These are phyloP conservation scores for Claviceps sp. DNA, from an alignment of 2,329 filamentous ascomycete species.

Conservation along the genomic window DNA sequence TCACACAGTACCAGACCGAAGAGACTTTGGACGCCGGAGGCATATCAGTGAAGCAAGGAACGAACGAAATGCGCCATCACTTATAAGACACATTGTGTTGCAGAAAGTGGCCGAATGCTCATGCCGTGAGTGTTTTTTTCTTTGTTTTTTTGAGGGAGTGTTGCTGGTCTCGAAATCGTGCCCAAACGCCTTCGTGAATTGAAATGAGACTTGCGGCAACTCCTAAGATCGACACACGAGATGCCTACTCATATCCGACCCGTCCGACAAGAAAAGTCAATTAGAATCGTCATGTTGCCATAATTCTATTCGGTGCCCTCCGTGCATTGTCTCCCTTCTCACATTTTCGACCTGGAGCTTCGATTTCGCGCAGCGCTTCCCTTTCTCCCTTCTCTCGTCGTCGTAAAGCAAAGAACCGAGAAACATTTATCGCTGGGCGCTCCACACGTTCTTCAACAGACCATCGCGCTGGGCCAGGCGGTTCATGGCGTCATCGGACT, in stretches of 20 bases:
- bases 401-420: conserved; percentile 5
- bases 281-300: conserved; percentile 7
- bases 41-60: not conserved
- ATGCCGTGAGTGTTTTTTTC: conserved; percentile 3
- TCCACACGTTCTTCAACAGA: conserved; percentile 95
- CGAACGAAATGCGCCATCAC: conserved; percentile 3
- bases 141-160: conserved; percentile 9
- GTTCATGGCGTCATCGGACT: conserved; percentile 95
- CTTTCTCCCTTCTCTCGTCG: conserved; percentile 4
- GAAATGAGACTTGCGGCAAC: conserved; percentile 30
- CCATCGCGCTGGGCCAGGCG: conserved; percentile 90
- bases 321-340: not conserved
- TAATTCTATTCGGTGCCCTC: not conserved
- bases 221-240: conserved; percentile 23
- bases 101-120: not conserved
- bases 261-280: conserved; percentile 5
- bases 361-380: conserved; percentile 5
- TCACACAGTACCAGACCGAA: conserved; percentile 26
- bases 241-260: conserved; percentile 20
- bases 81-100: conserved; percentile 7
- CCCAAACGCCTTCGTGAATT: conserved; percentile 31
- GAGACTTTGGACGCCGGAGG: conserved; percentile 42
- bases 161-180: conserved; percentile 29
- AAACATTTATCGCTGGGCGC: conserved; percentile 47
- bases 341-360: conserved; percentile 4